Evolutionary conservation across 768 basidiomycete genomes (phyloP).

Genomic region (Rhodotorula kratochvilovae): DNA sequence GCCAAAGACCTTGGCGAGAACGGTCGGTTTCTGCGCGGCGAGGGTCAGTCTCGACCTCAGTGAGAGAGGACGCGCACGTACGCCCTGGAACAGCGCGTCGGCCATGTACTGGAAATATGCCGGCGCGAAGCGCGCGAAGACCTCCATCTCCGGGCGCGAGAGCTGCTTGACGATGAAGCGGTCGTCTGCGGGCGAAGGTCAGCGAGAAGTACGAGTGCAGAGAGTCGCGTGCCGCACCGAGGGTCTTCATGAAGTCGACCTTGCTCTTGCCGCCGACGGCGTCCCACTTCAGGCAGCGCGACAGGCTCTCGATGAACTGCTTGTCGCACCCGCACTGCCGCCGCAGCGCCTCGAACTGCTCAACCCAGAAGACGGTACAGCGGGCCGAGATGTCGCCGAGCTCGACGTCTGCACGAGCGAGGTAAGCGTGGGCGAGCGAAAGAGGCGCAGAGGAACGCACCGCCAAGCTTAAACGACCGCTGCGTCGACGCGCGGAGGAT

Average conservation of each 20-base stretch:
- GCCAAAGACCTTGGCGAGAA: slow-evolving; percentile 93
- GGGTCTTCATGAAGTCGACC: slow-evolving; percentile 91
- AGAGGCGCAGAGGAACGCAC: background rate
- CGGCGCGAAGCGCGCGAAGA: slow-evolving; percentile 93
- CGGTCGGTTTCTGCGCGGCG: slow-evolving; percentile 69
- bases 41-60: too few species aligned
- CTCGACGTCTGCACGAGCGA: slow-evolving; percentile 44
- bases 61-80: slow-evolving; percentile 49
- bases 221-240: slow-evolving; percentile 50
- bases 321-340: slow-evolving; percentile 89
- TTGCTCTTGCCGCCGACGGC: slow-evolving; percentile 93
- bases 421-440: background rate
- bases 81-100: slow-evolving; percentile 78
- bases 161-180: slow-evolving; percentile 98
- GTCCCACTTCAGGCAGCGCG: slow-evolving; percentile 94
- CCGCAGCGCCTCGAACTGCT: slow-evolving; percentile 91
- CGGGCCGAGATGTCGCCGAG: slow-evolving; percentile 22
- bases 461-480: slow-evolving; percentile 28
- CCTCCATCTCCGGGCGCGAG: slow-evolving; percentile 81
- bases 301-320: slow-evolving; percentile 86
- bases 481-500: slow-evolving; percentile 24
- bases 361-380: slow-evolving; percentile 89
- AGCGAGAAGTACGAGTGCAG: background rate
- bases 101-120: slow-evolving; percentile 98
- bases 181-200: slow-evolving; percentile 60